phyloP scores from a whole-genome alignment of 2,329 filamentous ascomycete species.

The Paracamarosporium sp. region DNA sequence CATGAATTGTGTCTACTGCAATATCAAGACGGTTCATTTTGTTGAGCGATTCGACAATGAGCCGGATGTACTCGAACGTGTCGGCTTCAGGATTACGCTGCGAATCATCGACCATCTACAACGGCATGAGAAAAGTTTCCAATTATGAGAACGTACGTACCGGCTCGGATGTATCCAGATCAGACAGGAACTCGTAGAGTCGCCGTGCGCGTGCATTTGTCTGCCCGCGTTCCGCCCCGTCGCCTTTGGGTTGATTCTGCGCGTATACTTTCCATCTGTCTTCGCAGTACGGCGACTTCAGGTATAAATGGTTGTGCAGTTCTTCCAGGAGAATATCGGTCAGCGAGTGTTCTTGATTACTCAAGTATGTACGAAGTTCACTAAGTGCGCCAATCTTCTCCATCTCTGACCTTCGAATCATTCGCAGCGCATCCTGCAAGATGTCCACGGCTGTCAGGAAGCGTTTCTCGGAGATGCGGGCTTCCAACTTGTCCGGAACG shows the following conservation, averaged over 20 bases:
- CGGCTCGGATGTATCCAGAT: conserved; percentile 59
- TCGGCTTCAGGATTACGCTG: conserved; percentile 94
- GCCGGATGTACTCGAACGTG: conserved; percentile 89
- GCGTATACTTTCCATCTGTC: conserved; percentile 89
- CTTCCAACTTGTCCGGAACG: conserved; percentile 91
- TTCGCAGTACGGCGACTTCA: conserved; percentile 97
- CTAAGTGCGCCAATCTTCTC: conserved; percentile 88
- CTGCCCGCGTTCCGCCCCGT: conserved; percentile 38
- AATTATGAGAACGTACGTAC: conserved; percentile 22
- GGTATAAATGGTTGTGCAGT: conserved; percentile 93
- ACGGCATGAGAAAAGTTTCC: conserved; percentile 26
- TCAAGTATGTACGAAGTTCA: conserved; percentile 85
- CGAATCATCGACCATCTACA: conserved; percentile 77
- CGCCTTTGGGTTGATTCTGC: conserved; percentile 65
- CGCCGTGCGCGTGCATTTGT: conserved; percentile 57
- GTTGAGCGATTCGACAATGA: conserved; percentile 88
- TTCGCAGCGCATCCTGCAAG: conserved; percentile 82
- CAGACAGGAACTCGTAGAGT: conserved; percentile 64
- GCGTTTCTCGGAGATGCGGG: conserved; percentile 92
- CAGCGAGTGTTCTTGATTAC: conserved; percentile 89
- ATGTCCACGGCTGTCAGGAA: conserved; percentile 94
- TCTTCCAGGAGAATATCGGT: conserved; percentile 98
- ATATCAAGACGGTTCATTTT: conserved; percentile 85
- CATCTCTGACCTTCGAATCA: conserved; percentile 85
- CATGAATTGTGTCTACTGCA: conserved; percentile 88